A percentile compares a stretch with the other conserved stretches of the same genome.
phyloP scores from a whole-genome alignment of 768 basidiomycete genomes.

The Lactarius psammicola region DNA sequence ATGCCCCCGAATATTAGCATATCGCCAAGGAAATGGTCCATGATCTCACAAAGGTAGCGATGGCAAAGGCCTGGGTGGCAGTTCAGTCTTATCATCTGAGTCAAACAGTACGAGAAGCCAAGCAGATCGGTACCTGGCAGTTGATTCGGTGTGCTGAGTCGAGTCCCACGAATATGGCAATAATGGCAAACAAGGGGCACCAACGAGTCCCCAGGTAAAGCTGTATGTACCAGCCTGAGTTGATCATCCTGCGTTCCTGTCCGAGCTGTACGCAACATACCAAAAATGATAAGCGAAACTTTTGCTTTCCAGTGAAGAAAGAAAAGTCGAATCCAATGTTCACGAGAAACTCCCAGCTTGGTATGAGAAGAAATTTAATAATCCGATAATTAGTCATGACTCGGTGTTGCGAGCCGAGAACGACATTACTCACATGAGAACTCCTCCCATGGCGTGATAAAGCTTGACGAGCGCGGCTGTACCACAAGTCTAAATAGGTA shows the following conservation, averaged over 20 bases:
- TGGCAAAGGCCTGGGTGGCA: neutral
- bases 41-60: neutral
- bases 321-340: neutral
- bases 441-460: constrained; percentile 4
- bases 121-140: neutral
- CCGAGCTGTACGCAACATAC: neutral
- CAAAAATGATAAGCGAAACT: neutral
- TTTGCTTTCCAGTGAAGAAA: neutral
- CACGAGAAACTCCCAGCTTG: neutral
- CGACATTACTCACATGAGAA: constrained; percentile 14
- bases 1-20: neutral
- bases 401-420: neutral
- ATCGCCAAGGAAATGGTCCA: neutral
- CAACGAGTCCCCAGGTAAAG: neutral
- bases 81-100: neutral
- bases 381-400: too few relatives aligned
- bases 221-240: neutral
- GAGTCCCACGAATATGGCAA: neutral
- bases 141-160: neutral
- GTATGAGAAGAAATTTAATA: neutral
- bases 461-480: constrained; percentile 3
- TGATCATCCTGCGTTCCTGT: neutral
- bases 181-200: neutral
- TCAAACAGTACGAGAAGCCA: neutral
- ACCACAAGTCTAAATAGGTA: neutral